A percentile compares a stretch with the other conserved stretches of the same genome.
Conservation (phyloP, 352 stramenopile species). For the Phytophthora cactorum region DNA sequence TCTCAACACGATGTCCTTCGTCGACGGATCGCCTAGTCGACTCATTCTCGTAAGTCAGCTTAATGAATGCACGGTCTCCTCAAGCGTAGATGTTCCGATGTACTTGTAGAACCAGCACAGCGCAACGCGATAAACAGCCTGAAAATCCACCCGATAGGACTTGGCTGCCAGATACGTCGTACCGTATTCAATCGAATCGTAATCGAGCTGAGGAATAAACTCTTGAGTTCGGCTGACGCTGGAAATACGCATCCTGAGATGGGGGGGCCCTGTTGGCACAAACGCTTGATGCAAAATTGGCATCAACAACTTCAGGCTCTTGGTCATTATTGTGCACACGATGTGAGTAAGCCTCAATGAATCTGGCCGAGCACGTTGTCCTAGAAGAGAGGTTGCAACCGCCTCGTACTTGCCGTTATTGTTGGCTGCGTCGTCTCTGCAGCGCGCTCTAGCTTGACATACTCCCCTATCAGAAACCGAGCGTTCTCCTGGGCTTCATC, state of each 20-base stretch:
- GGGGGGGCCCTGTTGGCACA: background rate
- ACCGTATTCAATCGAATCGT: background rate
- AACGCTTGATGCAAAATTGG: background rate
- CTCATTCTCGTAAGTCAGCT: constrained; percentile 3
- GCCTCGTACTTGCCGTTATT: constrained; percentile 19
- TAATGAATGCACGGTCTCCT: too few relatives aligned
- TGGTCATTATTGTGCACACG: too few relatives aligned
- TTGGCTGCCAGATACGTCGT: background rate
- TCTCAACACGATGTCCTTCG: constrained; percentile 12
- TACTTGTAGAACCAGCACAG: background rate
- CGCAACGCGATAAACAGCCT: background rate
- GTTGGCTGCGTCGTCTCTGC: constrained; percentile 24
- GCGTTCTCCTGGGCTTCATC: constrained; percentile 66
- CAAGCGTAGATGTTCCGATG: background rate
- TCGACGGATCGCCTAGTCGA: constrained; percentile 8
- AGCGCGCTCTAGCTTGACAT: constrained; percentile 60
- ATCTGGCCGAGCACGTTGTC: background rate
- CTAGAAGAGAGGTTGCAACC: constrained; percentile 53
- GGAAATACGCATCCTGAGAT: constrained; percentile 4
- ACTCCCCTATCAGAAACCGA: constrained; percentile 67
- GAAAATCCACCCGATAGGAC: background rate
- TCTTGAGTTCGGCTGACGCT: background rate
- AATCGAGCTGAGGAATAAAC: background rate
- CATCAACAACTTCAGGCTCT: background rate
- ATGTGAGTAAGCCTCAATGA: too few relatives aligned